Evolutionary conservation across 192 early-diverging fungal genomes (phyloP).

Genomic region (Rhizoclosmatium globosum): DNA sequence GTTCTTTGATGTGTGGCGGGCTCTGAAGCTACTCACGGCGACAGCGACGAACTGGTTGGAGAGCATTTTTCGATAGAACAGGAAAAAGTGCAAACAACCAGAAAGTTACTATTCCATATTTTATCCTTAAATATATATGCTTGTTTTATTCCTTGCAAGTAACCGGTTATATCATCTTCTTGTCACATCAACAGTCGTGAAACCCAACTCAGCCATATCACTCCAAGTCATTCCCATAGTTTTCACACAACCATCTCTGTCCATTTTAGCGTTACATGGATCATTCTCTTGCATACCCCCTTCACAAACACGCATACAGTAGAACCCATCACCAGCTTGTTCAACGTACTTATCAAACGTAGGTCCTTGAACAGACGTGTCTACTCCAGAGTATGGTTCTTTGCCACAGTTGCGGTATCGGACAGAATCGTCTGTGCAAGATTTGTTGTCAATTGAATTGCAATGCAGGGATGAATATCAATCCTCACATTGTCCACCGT

Average conservation of each 20-base stretch:
- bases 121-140: too few species aligned
- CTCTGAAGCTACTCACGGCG: slow-evolving; percentile 11
- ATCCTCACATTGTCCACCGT: slow-evolving; percentile 49
- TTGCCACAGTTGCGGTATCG: slow-evolving; percentile 45
- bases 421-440: slow-evolving; percentile 35
- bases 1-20: not conserved
- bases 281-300: slow-evolving; percentile 10
- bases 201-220: too few species aligned
- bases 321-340: slow-evolving; percentile 46
- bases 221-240: not conserved
- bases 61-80: slow-evolving; percentile 15
- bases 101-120: too few species aligned
- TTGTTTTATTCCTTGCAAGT: too few species aligned
- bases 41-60: slow-evolving; percentile 27
- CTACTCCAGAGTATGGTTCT: slow-evolving; percentile 46
- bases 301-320: slow-evolving; percentile 49
- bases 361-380: slow-evolving; percentile 15
- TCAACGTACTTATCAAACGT: slow-evolving; percentile 27
- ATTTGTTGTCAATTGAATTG: not conserved
- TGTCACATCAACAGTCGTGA: too few species aligned
- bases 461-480: not conserved
- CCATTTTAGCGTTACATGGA: slow-evolving; percentile 42
- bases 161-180: too few species aligned
- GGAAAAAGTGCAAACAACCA: slow-evolving; percentile 16
- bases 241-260: slow-evolving; percentile 31